Evolutionary conservation across 768 basidiomycete species (phyloP), one percentile per base, ranked within the genome.

Genomic region (Phanerochaete carnosa): DNA sequence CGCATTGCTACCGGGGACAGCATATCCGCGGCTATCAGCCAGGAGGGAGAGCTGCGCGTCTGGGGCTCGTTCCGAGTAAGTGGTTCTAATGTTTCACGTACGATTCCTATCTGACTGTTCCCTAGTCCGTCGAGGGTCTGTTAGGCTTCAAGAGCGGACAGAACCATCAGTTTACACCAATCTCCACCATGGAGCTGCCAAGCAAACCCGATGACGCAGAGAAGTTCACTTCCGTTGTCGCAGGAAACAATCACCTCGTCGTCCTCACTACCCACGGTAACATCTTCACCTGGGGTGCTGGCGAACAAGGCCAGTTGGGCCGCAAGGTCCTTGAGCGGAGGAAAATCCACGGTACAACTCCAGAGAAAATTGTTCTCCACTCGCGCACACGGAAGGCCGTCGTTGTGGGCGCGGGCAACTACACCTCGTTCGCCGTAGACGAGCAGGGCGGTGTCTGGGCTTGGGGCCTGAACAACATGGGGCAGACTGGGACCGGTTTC

Each of bases 381-480:
- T 75, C 71, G 26, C 84, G 88, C n/a, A 71, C 76, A 28, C 83
- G 87, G 58, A 83, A 86, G 60, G 85, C 86, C 47, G 86, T 88
- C 13, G 76, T 75, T 45, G 77, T 98, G 62, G 94, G 94, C 3
- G 83, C 94, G 0, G 95, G 96, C 7, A 81, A 82, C 55, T 92
- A 87, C 73, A 90, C 92, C 68, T 95, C 94, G 0, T 98, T 97
- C 68, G 95, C 95, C 2, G 86, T 98, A 59, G 89, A 94, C 70
- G 83, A 89, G 55, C 76, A 79, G 6, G 95, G 94, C 29, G 84
- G 82, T 52, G 90, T 96, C 9, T 98, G 89, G 87, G 94, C 86
- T 13, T 98, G 96, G 96, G 96, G 96, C n/a, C 78, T 95, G 61
- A 97, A 98, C 73, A 92, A 79, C 74, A 90, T 82, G 88, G 95